Conservation (phyloP, 805 yeast genomes). For the Saturnispora quitensis region DNA sequence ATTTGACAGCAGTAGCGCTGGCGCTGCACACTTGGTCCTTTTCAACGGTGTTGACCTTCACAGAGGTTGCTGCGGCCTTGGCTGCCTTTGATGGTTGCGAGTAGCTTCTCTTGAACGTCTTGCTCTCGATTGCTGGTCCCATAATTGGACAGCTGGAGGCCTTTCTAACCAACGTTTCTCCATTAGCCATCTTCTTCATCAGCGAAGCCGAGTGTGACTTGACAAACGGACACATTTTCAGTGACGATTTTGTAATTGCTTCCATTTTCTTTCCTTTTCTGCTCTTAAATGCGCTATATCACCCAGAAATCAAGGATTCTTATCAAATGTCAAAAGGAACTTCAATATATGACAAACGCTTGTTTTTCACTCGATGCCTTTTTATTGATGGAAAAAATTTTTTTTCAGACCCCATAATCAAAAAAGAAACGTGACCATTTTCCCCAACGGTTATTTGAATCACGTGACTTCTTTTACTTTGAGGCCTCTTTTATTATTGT, state of each 20-base stretch:
- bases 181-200: slow-evolving; percentile 45
- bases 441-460: background rate
- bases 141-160: slow-evolving; percentile 86
- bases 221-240: slow-evolving; percentile 78
- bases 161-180: slow-evolving; percentile 35
- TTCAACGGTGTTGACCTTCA: slow-evolving; percentile 21
- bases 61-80: slow-evolving; percentile 32
- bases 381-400: background rate
- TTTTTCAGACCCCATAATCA: background rate
- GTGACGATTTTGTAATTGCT: slow-evolving; percentile 63
- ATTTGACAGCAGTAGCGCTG: slow-evolving; percentile 17
- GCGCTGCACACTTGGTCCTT: slow-evolving; percentile 26
- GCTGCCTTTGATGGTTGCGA: slow-evolving; percentile 39
- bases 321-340: background rate
- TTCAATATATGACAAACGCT: background rate
- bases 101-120: slow-evolving; percentile 31
- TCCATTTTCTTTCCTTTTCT: slow-evolving; percentile 47
- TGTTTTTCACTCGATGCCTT: background rate
- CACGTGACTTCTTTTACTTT: background rate
- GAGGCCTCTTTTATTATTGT: too few relatives aligned
- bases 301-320: background rate
- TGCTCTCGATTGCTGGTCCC: slow-evolving; percentile 57
- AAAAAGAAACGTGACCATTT: background rate
- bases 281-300: background rate
- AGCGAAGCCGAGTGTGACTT: slow-evolving; percentile 46